Conservation (phyloP, 192 early-diverging fungal genomes). For the Coemansia sp. region DNA sequence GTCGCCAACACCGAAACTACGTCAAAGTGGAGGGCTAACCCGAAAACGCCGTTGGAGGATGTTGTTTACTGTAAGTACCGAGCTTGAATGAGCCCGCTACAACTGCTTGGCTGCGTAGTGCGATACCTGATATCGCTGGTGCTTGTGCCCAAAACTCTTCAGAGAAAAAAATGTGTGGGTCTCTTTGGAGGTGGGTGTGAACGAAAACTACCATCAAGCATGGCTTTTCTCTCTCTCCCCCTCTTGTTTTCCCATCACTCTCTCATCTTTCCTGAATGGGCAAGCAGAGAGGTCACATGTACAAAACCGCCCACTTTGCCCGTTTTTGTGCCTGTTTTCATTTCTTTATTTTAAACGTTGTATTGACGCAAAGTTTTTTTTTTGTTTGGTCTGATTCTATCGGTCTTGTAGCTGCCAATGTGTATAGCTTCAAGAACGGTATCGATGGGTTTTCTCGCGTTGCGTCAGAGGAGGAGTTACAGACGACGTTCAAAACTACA, state of each 20-base stretch:
- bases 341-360: background rate
- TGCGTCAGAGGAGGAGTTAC: constrained; percentile 39
- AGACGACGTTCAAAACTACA: constrained; percentile 49
- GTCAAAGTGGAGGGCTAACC: constrained; percentile 46
- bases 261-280: background rate
- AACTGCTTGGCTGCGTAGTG: background rate
- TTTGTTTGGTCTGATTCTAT: background rate
- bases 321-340: background rate
- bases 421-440: constrained; percentile 39
- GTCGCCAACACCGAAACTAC: constrained; percentile 45
- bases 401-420: constrained; percentile 30
- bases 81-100: background rate
- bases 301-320: background rate
- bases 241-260: background rate
- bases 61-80: constrained; percentile 53
- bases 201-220: no score
- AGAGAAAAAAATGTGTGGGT: background rate
- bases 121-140: background rate
- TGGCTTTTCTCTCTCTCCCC: background rate
- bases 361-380: background rate
- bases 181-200: background rate
- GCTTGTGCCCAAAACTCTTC: background rate
- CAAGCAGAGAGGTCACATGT: background rate
- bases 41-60: constrained; percentile 40
- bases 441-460: constrained; percentile 22